Conservation (phyloP, 2,329 filamentous ascomycete species). For the Pseudogymnoascus sp. region DNA sequence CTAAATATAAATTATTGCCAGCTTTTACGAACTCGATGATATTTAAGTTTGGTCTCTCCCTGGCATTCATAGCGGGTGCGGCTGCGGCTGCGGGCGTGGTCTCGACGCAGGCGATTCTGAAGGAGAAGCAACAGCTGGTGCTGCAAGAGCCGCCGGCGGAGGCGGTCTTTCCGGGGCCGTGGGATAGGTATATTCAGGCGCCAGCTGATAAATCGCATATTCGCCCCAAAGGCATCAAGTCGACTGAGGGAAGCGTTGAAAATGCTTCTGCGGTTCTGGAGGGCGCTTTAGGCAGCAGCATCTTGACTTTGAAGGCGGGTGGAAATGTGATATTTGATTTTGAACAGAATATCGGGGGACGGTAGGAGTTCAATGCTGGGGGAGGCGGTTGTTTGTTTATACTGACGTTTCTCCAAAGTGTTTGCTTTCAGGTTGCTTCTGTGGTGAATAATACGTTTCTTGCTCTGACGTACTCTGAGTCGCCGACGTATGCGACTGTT, state of each 20-base stretch:
- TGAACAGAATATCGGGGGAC: constrained; percentile 34
- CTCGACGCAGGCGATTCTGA: background rate
- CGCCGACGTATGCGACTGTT: constrained; percentile 29
- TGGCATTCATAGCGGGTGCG: background rate
- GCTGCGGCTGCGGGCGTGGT: background rate
- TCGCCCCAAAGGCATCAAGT: constrained; percentile 29
- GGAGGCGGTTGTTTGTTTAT: background rate
- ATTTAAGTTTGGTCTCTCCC: background rate
- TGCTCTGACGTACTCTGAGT: constrained; percentile 32
- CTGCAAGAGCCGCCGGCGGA: constrained; percentile 24
- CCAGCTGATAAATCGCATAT: constrained; percentile 31
- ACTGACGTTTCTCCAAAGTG: constrained; percentile 19
- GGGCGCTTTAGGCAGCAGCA: constrained; percentile 4
- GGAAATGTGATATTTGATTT: constrained; percentile 35
- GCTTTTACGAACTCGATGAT: background rate
- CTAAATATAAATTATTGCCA: background rate
- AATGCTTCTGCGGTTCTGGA: constrained; percentile 16
- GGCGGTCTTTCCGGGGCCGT: constrained; percentile 34
- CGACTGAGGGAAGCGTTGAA: constrained; percentile 29
- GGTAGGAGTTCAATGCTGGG: constrained; percentile 23
- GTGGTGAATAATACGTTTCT: constrained; percentile 27
- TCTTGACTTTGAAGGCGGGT: constrained; percentile 23
- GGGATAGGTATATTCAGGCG: constrained; percentile 34
- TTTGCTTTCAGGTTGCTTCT: constrained; percentile 30
- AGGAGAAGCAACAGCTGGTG: background rate